Evolutionary conservation across 2,329 filamentous ascomycete species (phyloP).

Genomic region (Pseudogymnoascus sp.): DNA sequence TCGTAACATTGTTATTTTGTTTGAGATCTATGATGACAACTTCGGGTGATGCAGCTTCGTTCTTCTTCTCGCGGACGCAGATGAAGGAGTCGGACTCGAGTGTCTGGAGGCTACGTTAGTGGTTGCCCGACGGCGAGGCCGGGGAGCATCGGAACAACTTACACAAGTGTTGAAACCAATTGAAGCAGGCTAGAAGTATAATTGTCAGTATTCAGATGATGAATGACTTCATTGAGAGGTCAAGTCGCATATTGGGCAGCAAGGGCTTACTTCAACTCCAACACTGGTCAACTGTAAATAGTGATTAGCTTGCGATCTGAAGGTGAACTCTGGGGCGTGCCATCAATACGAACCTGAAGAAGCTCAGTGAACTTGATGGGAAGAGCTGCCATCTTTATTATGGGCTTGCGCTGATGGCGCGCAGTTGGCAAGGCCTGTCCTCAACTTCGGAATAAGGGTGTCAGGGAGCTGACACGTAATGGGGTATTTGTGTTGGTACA

Average conservation of each 20-base stretch:
- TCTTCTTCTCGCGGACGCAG: constrained; percentile 91
- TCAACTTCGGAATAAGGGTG: constrained; percentile 10
- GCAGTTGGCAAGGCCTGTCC: constrained; percentile 9
- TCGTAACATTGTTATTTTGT: constrained; percentile 91
- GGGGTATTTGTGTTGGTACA: constrained; percentile 5
- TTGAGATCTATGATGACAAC: constrained; percentile 98
- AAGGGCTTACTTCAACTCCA: constrained; percentile 44
- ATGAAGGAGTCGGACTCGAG: constrained; percentile 96
- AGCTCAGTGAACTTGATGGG: constrained; percentile 93
- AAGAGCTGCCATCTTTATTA: constrained; percentile 43
- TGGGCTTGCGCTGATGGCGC: constrained; percentile 14
- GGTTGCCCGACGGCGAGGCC: constrained; percentile 13
- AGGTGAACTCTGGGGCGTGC: background rate
- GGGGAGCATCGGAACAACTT: constrained; percentile 34
- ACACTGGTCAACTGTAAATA: constrained; percentile 41
- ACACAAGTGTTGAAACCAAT: constrained; percentile 88
- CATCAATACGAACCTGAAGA: constrained; percentile 75
- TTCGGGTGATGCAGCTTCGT: constrained; percentile 75
- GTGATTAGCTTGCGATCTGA: constrained; percentile 22
- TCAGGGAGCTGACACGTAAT: constrained; percentile 11
- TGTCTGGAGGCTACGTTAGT: constrained; percentile 52
- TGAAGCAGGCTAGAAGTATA: constrained; percentile 50
- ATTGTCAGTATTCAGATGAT: constrained; percentile 21
- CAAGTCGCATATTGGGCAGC: background rate
- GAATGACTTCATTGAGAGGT: constrained; percentile 1